Evolutionary conservation across 768 basidiomycete species (phyloP).

Genomic region (Lyophyllum shimeji): DNA sequence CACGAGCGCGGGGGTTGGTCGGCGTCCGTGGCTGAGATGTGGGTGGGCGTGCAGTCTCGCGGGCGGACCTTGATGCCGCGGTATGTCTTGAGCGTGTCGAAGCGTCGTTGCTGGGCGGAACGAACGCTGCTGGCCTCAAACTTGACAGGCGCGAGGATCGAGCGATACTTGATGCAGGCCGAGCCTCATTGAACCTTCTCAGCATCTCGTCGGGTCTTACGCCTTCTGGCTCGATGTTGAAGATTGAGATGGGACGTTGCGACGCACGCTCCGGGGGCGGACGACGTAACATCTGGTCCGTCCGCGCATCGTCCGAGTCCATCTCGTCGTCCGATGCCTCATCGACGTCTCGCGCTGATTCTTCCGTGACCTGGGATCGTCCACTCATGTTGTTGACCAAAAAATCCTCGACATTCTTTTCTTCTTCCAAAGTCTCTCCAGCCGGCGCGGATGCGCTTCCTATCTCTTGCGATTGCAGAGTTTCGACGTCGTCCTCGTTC

Average conservation of each 20-base stretch:
- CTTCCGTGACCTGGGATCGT: constrained; percentile 1
- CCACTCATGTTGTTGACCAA: constrained; percentile 19
- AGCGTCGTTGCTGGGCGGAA: background rate
- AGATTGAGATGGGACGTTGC: background rate
- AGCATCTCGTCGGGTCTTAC: background rate
- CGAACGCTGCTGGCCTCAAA: background rate
- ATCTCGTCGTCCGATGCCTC: constrained; percentile 7
- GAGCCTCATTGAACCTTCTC: constrained; percentile 2
- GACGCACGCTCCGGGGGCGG: background rate
- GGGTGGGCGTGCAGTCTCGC: background rate
- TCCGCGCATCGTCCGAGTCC: constrained; percentile 32
- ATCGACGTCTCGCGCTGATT: background rate
- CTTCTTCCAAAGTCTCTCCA: constrained; percentile 18
- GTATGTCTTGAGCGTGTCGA: background rate
- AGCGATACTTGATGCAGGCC: background rate
- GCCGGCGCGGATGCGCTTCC: background rate
- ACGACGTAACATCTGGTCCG: constrained; percentile 7
- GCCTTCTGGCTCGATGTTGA: constrained; percentile 5
- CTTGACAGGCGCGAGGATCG: constrained; percentile 6
- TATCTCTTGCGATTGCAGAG: background rate
- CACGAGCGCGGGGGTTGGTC: background rate
- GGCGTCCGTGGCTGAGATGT: constrained; percentile 8
- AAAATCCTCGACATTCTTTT: constrained; percentile 25
- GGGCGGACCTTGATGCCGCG: background rate
- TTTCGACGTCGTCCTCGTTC: constrained; percentile 5